Evolutionary conservation across 108 stramenopile species (phyloP).

Genomic region (Cylindrotheca fusiformis): DNA sequence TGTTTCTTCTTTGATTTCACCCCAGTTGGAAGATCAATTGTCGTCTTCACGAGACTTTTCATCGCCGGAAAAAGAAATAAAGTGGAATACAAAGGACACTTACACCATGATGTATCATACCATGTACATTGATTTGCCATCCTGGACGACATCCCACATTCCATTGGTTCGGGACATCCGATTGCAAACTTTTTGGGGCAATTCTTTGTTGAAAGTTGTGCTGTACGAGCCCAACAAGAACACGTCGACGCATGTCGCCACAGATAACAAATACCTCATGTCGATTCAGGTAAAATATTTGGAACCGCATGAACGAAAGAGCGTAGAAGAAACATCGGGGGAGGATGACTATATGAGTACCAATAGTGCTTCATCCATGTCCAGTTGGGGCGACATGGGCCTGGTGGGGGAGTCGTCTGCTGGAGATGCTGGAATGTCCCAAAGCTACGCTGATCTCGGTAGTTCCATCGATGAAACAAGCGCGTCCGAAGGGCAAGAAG

Average conservation of each 20-base stretch:
- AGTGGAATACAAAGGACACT: constrained; percentile 62
- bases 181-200: constrained; percentile 77
- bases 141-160: constrained; percentile 63
- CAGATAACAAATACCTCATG: constrained; percentile 5
- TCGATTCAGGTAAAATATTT: constrained; percentile 10
- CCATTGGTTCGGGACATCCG: constrained; percentile 60
- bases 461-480: not conserved
- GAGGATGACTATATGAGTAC: not conserved
- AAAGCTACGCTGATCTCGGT: not conserved
- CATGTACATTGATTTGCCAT: constrained; percentile 77
- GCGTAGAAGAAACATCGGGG: not conserved
- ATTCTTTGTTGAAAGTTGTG: constrained; percentile 35
- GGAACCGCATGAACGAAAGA: constrained; percentile 1
- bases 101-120: constrained; percentile 72
- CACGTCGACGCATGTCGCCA: constrained; percentile 1
- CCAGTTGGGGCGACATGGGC: too few species aligned
- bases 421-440: too few species aligned
- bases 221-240: constrained; percentile 22
- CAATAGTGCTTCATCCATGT: too few species aligned
- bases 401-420: too few species aligned
- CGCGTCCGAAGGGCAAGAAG: constrained; percentile 5
- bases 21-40: too few species aligned
- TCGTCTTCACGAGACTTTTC: too few species aligned
- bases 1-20: too few species aligned
- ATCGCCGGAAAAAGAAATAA: constrained; percentile 21